Conservation (phyloP, 768 basidiomycete species). For the Termitomyces sp. region DNA sequence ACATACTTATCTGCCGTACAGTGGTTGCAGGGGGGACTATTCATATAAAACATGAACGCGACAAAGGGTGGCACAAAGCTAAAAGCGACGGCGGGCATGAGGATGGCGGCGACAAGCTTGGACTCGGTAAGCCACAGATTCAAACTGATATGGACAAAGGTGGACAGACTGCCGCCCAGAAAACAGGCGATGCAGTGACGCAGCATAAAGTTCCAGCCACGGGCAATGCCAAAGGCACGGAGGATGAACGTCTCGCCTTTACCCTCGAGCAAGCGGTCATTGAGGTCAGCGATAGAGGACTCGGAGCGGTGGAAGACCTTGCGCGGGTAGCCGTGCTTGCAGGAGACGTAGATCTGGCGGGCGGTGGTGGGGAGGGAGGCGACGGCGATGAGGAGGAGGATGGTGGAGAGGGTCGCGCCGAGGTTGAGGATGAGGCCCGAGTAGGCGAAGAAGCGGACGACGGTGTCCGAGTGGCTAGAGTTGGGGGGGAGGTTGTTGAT, state of each 20-base stretch:
- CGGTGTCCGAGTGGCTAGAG: conserved; percentile 6
- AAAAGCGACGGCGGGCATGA: conserved; percentile 12
- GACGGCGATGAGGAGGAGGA: conserved; percentile 18
- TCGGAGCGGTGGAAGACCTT: conserved; percentile 10
- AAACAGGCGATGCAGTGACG: conserved; percentile 16
- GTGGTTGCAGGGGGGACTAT: conserved; percentile 10
- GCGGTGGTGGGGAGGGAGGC: conserved; percentile 18
- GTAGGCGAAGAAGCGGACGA: conserved; percentile 16
- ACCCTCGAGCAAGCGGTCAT: conserved; percentile 11
- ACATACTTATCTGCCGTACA: conserved; percentile 13
- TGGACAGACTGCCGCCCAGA: conserved; percentile 12
- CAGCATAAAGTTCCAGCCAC: conserved; percentile 15
- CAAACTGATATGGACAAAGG: conserved; percentile 12
- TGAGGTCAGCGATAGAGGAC: conserved; percentile 9
- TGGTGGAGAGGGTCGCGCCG: conserved; percentile 18
- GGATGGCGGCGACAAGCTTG: conserved; percentile 12
- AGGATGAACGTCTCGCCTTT: conserved; percentile 18
- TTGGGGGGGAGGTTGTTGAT: conserved; percentile 10
- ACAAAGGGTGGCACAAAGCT: conserved; percentile 13
- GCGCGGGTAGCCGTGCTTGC: conserved; percentile 15
- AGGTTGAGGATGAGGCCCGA: conserved; percentile 18
- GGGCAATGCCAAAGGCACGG: conserved; percentile 17
- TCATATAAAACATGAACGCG: conserved; percentile 15
- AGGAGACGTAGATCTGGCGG: conserved; percentile 17
- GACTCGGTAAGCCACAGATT: conserved; percentile 13